These are phyloP conservation scores for Penicillium sp. DNA, from an alignment of 2,329 filamentous ascomycete species.

Conservation along the genomic window DNA sequence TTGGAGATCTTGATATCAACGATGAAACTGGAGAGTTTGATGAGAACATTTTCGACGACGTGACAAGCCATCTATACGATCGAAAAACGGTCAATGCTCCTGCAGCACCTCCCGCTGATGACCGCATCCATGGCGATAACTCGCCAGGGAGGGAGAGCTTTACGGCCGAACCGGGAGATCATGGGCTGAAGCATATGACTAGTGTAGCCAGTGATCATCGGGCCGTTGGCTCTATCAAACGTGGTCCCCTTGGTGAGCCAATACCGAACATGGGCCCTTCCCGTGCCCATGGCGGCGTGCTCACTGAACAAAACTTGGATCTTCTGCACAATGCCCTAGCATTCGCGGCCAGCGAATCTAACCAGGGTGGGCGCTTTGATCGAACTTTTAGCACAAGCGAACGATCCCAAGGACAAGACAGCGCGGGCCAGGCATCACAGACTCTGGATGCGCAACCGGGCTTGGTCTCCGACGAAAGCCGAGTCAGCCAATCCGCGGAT, in stretches of 20 bases:
- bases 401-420: slow-evolving; percentile 39
- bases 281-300: slow-evolving; percentile 35
- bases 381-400: slow-evolving; percentile 57
- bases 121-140: slow-evolving; percentile 11
- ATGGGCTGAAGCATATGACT: slow-evolving; percentile 34
- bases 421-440: slow-evolving; percentile 35
- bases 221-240: slow-evolving; percentile 18
- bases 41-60: slow-evolving; percentile 52
- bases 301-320: slow-evolving; percentile 61
- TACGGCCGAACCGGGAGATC: slow-evolving; percentile 9
- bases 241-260: slow-evolving; percentile 28
- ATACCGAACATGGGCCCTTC: slow-evolving; percentile 37
- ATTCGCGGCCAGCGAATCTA: slow-evolving; percentile 75
- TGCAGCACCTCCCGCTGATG: slow-evolving; percentile 1
- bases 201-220: slow-evolving; percentile 39
- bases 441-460: slow-evolving; percentile 45
- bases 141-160: slow-evolving; percentile 17
- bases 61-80: slow-evolving; percentile 46
- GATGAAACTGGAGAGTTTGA: slow-evolving; percentile 42
- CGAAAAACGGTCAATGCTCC: slow-evolving; percentile 30
- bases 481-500: slow-evolving; percentile 49
- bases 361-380: slow-evolving; percentile 72
- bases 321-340: slow-evolving; percentile 84
- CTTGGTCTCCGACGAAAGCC: slow-evolving; percentile 52
- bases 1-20: slow-evolving; percentile 41